These are phyloP conservation scores for Prunus dulcis DNA, from an alignment of 306 rosid species.

Conservation along the genomic window DNA sequence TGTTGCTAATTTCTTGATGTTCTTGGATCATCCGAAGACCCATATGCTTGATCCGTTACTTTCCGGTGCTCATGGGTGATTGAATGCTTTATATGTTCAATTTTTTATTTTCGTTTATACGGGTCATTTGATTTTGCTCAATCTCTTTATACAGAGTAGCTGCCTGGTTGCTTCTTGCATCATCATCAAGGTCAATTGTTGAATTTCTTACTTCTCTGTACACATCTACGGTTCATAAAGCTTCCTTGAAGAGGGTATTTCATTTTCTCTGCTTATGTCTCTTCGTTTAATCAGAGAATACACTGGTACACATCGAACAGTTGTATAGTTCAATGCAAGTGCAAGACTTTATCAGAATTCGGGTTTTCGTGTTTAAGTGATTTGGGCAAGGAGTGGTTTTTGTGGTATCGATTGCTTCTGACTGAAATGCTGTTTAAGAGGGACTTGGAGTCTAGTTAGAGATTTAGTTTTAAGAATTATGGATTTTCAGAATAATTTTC, in stretches of 20 bases:
- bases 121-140: neutral
- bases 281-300: neutral
- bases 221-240: neutral
- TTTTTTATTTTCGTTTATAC: neutral
- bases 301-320: neutral
- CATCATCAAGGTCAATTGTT: neutral
- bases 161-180: neutral
- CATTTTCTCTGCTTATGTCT: neutral
- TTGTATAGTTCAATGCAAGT: neutral
- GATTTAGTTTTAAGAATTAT: constrained; percentile 34
- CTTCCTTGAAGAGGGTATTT: neutral
- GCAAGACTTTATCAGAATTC: neutral
- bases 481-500: constrained; percentile 69
- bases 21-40: neutral
- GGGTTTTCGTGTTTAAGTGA: neutral
- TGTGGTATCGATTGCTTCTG: neutral
- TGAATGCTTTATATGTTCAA: neutral
- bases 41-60: neutral
- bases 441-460: constrained; percentile 32
- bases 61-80: neutral
- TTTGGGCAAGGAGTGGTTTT: neutral
- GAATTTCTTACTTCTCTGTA: neutral
- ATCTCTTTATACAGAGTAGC: constrained; percentile 4
- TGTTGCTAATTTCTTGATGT: neutral
- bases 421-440: constrained; percentile 14